Percentiles rank a stretch among this genome's conserved stretches.
Evolutionary conservation across 768 basidiomycete species (phyloP).

Genomic region (Porphyrellus cyaneotinctus): DNA sequence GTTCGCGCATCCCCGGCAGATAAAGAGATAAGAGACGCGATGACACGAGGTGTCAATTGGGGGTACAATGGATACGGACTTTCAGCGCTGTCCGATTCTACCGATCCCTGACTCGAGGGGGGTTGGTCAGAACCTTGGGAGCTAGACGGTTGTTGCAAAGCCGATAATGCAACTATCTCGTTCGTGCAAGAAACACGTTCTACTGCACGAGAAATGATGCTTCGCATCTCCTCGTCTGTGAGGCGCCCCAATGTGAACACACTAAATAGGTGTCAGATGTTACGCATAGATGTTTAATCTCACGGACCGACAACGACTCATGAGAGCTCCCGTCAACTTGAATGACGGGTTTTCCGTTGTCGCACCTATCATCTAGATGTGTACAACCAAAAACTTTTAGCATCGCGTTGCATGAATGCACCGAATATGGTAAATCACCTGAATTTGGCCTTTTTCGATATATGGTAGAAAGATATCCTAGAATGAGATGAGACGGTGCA

Average conservation of each 20-base stretch:
- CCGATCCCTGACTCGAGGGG: slow-evolving; percentile 17
- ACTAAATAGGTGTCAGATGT: slow-evolving; percentile 37
- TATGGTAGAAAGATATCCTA: slow-evolving; percentile 80
- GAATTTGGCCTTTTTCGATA: slow-evolving; percentile 73
- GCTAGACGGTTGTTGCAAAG: slow-evolving; percentile 6
- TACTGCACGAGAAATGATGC: slow-evolving; percentile 55
- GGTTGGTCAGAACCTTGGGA: slow-evolving; percentile 20
- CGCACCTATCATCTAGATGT: slow-evolving; percentile 62
- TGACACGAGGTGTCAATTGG: slow-evolving; percentile 45
- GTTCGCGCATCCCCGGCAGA: slow-evolving; percentile 71
- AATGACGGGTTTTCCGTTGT: slow-evolving; percentile 92
- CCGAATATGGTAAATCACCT: slow-evolving; percentile 33
- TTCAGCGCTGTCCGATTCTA: slow-evolving; percentile 9
- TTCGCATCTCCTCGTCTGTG: slow-evolving; percentile 54
- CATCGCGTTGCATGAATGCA: not conserved
- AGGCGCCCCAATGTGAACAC: slow-evolving; percentile 73
- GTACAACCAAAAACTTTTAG: not conserved
- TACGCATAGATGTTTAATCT: not conserved
- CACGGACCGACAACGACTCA: slow-evolving; percentile 72
- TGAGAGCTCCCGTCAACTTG: slow-evolving; percentile 66
- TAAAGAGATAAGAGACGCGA: slow-evolving; percentile 48
- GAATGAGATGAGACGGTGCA: slow-evolving; percentile 10
- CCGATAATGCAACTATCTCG: not conserved
- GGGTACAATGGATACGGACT: slow-evolving; percentile 27
- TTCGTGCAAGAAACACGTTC: slow-evolving; percentile 30